Evolutionary conservation across 331 rosid genomes (phyloP), one percentile per base, ranked within the genome.

Genomic region (Telfairia occidentalis): DNA sequence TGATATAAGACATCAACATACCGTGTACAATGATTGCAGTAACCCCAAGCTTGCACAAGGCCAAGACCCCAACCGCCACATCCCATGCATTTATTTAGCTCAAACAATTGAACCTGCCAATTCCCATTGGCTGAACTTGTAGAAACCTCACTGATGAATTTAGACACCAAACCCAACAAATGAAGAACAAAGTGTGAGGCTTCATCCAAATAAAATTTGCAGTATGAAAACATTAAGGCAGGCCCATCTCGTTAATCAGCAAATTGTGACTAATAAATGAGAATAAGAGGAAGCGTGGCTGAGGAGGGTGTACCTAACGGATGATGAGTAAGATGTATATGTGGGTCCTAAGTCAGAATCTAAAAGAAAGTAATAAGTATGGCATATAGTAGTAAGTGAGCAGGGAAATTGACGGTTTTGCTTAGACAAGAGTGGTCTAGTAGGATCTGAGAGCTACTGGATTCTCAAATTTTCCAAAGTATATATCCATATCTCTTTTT

Each of bases 61-160:
- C 88, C 87, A 18, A 88, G 82, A 66, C 98, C 98, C 98, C 98
- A 93, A 34, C 98, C 97, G 29, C 95, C 86, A n/a, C 98, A 93
- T 59, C 78, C 90, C 79, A 55, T 84, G 89, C 98, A 93, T 82
- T 83, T 88, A 40, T 67, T 71, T 29, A 55, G 82, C 73, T 74
- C 80, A 70, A 89, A 82, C 78, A 83, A 74, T 71, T 82, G 87
- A 76, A 45, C 81, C 61, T 80, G 76, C 83, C 82, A 60, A 43
- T 23, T 67, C 40, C 64, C 85, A 78, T 73, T 61, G 64, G 53
- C 64, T 37, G 64, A 72, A 67, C 77, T 66, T 73, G 50, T 52
- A 58, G 82, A 77, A 77, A 58, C 75, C 34, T 15, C 34, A 37
- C 65, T 75, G 43, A 43, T 34, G 24, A 29, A 77, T 60, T 80